A percentile compares a stretch with the other conserved stretches of the same genome.
These are phyloP conservation scores for Monilinia laxa DNA, from an alignment of 2,329 filamentous ascomycete genomes.

Conservation along the genomic window DNA sequence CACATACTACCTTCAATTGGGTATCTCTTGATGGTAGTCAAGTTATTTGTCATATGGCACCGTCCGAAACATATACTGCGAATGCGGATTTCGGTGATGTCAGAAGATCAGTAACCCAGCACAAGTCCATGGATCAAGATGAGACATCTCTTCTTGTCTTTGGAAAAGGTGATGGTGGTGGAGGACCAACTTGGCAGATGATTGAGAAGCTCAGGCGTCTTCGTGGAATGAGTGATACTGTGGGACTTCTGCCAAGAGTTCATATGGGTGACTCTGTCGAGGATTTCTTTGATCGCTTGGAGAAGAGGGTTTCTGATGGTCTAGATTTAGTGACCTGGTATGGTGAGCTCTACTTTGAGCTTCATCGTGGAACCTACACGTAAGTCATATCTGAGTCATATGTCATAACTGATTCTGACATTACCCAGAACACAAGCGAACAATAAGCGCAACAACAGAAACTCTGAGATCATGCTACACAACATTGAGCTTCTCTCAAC, in stretches of 20 bases:
- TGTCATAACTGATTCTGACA: neutral
- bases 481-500: slow-evolving; percentile 88
- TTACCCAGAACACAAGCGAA: slow-evolving; percentile 73
- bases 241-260: slow-evolving; percentile 79
- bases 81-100: slow-evolving; percentile 94
- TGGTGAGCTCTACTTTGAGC: slow-evolving; percentile 95
- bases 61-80: slow-evolving; percentile 91
- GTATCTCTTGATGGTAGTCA: slow-evolving; percentile 93
- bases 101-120: slow-evolving; percentile 81
- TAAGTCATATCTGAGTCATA: neutral
- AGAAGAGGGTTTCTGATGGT: slow-evolving; percentile 64
- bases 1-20: slow-evolving; percentile 99
- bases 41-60: slow-evolving; percentile 96
- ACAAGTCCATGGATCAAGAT: slow-evolving; percentile 95
- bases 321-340: slow-evolving; percentile 91
- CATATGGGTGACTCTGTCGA: slow-evolving; percentile 90
- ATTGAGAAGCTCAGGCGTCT: slow-evolving; percentile 92
- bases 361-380: slow-evolving; percentile 95
- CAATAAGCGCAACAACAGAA: slow-evolving; percentile 93
- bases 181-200: slow-evolving; percentile 90
- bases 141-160: slow-evolving; percentile 88
- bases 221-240: slow-evolving; percentile 85
- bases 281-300: slow-evolving; percentile 85
- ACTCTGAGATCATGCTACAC: slow-evolving; percentile 78
- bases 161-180: slow-evolving; percentile 94